Evolutionary conservation across 345 rosid genomes (phyloP), one percentile per base, ranked within the genome.

Genomic region (Eucalyptus fibrosa): DNA sequence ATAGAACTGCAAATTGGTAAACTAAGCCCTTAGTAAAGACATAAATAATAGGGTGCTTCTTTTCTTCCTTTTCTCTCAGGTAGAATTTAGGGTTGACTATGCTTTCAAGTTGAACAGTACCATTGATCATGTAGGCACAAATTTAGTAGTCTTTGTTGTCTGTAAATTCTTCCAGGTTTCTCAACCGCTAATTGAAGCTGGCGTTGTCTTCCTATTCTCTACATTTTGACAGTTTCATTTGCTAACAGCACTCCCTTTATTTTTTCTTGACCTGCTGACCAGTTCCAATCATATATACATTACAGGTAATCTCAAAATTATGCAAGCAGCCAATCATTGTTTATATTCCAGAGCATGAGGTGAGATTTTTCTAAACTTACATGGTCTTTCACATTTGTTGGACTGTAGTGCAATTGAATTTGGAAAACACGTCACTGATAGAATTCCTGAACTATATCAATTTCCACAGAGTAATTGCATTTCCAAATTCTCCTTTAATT

Each of bases 261-360:
- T 77, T 77, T 2, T 77, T 21, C 88, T 40, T 77, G 28, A 77
- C 89, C 62, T 89, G 85, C 62, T 37, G 82, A 49, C 88, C 44
- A 9, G 87, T 55, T 50, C 34, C 86, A 53, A 67, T 90, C 56
- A 24, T 88, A 82, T 42, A 13, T 26, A 60, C 87, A 50, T 56
- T 53, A 11, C 94, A 97, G 98, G 99, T 97, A 67, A 95, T 97
- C 88, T 97, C 99, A 55, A 97, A 93, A 91, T 91, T 97, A 86
- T 97, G 98, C 87, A 88, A 92, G 89, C 99, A 94, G 92, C 98
- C 98, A 13, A 91, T 97, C 86, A 88, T 93, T 42, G 97, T 97
- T 85, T 96, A 96, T 91, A 97, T 97, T 87, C 97, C 97, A 15
- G 98, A 93, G 93, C 95, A 95, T 50, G 99, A 97, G 99, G 99